A percentile compares a stretch with the other conserved stretches of the same genome.
Conservation (phyloP, 164 flowering plant species). For the Euptelea pleiosperma region DNA sequence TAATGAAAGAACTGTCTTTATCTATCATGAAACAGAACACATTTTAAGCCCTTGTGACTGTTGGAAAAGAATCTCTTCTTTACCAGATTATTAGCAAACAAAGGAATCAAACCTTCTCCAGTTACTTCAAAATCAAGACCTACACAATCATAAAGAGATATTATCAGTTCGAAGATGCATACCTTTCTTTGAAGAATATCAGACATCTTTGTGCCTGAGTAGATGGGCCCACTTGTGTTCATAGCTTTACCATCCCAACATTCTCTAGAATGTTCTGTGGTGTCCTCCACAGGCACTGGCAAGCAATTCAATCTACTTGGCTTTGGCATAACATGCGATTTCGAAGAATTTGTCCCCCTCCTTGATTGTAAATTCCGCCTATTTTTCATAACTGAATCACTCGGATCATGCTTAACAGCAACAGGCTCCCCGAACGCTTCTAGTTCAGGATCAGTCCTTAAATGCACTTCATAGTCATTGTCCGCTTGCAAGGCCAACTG, state of each 20-base stretch:
- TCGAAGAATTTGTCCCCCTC: constrained; percentile 45
- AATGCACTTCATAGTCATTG: constrained; percentile 42
- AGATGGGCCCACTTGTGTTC: constrained; percentile 37
- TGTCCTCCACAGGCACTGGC: constrained; percentile 44
- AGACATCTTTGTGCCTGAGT: constrained; percentile 51
- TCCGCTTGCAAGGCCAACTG: constrained; percentile 48
- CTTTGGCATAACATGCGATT: constrained; percentile 51
- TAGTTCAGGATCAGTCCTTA: constrained; percentile 45
- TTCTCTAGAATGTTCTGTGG: constrained; percentile 49
- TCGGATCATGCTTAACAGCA: constrained; percentile 45
- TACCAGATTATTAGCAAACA: background rate
- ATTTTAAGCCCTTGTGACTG: no score
- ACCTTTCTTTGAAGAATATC: constrained; percentile 83
- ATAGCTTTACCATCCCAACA: constrained; percentile 53
- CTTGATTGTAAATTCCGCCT: constrained; percentile 49
- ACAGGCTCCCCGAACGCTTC: constrained; percentile 37
- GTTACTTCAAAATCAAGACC: background rate
- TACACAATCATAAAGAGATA: background rate
- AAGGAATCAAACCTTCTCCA: background rate
- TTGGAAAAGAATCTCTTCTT: no score
- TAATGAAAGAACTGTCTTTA: no score
- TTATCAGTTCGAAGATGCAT: constrained; percentile 17
- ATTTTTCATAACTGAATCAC: constrained; percentile 43
- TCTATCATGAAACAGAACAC: background rate
- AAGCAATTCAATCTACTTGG: constrained; percentile 43